Conservation (phyloP, 2,329 filamentous ascomycete species). For the Aspergillus tanneri region DNA sequence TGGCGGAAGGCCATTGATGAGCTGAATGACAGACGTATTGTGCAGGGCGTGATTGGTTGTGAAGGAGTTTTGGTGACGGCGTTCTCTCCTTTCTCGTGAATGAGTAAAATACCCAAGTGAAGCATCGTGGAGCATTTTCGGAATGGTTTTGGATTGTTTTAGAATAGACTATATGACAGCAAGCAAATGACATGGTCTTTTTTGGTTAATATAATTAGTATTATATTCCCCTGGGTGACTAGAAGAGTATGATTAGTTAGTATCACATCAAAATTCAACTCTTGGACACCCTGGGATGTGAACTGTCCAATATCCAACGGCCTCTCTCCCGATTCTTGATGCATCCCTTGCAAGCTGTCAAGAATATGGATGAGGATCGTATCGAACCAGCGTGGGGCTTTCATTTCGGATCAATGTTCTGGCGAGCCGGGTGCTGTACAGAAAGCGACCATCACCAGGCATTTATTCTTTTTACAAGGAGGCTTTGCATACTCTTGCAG, state of each 20-base stretch:
- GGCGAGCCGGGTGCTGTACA: slow-evolving; percentile 16
- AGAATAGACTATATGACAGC: background rate
- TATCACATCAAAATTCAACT: background rate
- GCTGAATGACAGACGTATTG: slow-evolving; percentile 13
- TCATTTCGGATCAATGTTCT: slow-evolving; percentile 31
- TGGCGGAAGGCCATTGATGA: slow-evolving; percentile 39
- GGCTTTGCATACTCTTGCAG: too few species aligned
- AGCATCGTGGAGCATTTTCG: slow-evolving; percentile 10
- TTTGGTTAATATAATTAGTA: background rate
- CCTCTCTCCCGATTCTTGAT: background rate
- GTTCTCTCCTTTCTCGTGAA: slow-evolving; percentile 10
- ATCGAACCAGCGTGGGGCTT: background rate
- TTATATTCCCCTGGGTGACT: too few species aligned
- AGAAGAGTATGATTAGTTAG: too few species aligned
- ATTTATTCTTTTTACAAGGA: background rate
- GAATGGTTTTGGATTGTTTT: slow-evolving; percentile 5
- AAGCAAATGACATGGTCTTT: background rate
- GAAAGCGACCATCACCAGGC: background rate
- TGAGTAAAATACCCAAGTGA: slow-evolving; percentile 19
- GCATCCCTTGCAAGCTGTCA: slow-evolving; percentile 10
- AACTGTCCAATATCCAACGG: background rate
- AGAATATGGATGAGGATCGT: slow-evolving; percentile 7
- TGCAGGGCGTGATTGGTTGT: background rate
- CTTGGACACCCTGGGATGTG: background rate
- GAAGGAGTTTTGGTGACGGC: slow-evolving; percentile 1